These are phyloP conservation scores for Hydnomerulius pinastri DNA, from an alignment of 768 basidiomycete species.

Conservation along the genomic window DNA sequence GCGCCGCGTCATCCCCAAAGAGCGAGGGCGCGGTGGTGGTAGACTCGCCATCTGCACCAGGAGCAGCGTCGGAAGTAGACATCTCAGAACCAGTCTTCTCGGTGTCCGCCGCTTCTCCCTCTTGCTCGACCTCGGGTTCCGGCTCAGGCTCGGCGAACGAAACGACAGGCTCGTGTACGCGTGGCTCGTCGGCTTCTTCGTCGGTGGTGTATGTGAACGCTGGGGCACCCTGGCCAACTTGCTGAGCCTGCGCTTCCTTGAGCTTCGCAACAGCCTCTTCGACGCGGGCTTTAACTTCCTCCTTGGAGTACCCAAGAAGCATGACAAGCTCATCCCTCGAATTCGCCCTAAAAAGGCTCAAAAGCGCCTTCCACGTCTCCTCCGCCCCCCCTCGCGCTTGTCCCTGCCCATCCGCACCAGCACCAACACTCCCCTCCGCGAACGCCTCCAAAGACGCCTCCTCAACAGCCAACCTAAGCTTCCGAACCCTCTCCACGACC, in stretches of 20 bases:
- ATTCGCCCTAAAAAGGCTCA: constrained; percentile 85
- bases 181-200: constrained; percentile 46
- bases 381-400: constrained; percentile 34
- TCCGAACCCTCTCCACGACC: constrained; percentile 73
- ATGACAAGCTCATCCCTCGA: constrained; percentile 90
- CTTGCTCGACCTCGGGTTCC: constrained; percentile 32
- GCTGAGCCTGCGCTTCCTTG: constrained; percentile 42
- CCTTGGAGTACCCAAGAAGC: constrained; percentile 90
- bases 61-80: constrained; percentile 67
- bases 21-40: constrained; percentile 86
- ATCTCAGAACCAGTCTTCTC: constrained; percentile 62
- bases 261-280: constrained; percentile 80
- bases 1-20: constrained; percentile 75
- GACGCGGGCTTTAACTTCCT: constrained; percentile 76
- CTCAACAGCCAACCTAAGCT: constrained; percentile 63
- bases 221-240: constrained; percentile 28
- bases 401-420: constrained; percentile 19
- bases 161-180: constrained; percentile 72
- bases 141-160: constrained; percentile 80
- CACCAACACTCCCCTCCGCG: constrained; percentile 54
- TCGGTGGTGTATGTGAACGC: constrained; percentile 34
- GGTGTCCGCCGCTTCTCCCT: constrained; percentile 26
- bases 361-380: constrained; percentile 85
- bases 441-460: constrained; percentile 61
- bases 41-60: constrained; percentile 72